A percentile compares a stretch with the other conserved stretches of the same genome.
Conservation (phyloP, 305 asterid species). For the Lippia alba region DNA sequence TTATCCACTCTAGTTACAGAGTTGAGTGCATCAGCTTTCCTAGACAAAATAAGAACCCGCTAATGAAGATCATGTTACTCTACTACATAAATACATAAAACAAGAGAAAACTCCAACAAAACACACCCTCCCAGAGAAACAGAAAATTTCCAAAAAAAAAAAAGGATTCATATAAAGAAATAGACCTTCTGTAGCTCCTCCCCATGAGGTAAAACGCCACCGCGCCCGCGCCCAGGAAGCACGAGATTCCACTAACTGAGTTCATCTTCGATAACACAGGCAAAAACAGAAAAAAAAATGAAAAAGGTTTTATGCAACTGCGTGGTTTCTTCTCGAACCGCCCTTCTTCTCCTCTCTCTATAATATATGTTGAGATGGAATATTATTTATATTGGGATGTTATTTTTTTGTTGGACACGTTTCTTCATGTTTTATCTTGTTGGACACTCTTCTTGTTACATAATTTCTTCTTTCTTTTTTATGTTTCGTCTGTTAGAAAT, state of each 20-base stretch:
- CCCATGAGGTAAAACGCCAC: slow-evolving; percentile 98
- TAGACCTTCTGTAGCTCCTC: slow-evolving; percentile 93
- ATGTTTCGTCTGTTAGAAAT: too few relatives aligned
- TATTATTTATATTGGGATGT: too few relatives aligned
- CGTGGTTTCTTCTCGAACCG: too few relatives aligned
- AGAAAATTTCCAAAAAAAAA: not conserved
- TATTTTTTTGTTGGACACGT: too few relatives aligned
- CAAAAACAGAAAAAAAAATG: not conserved
- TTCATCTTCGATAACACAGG: slow-evolving; percentile 50
- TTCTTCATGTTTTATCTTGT: too few relatives aligned
- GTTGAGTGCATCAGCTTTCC: slow-evolving; percentile 87
- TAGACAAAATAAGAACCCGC: slow-evolving; percentile 29
- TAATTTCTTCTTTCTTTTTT: too few relatives aligned
- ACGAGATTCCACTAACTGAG: slow-evolving; percentile 85
- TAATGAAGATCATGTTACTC: slow-evolving; percentile 16
- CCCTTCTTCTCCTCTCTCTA: too few relatives aligned
- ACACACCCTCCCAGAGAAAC: not conserved
- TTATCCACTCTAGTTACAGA: slow-evolving; percentile 91
- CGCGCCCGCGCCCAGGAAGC: slow-evolving; percentile 74
- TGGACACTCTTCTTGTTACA: too few relatives aligned
- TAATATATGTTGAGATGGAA: too few relatives aligned
- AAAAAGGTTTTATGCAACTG: not conserved
- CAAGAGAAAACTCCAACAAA: not conserved
- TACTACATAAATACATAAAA: not conserved
- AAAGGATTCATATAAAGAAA: slow-evolving; percentile 3